Percentiles rank a stretch among this genome's conserved stretches.
Conservation (phyloP, 1,284 basidiomycete genomes). For the Cryptococcus hybrid region DNA sequence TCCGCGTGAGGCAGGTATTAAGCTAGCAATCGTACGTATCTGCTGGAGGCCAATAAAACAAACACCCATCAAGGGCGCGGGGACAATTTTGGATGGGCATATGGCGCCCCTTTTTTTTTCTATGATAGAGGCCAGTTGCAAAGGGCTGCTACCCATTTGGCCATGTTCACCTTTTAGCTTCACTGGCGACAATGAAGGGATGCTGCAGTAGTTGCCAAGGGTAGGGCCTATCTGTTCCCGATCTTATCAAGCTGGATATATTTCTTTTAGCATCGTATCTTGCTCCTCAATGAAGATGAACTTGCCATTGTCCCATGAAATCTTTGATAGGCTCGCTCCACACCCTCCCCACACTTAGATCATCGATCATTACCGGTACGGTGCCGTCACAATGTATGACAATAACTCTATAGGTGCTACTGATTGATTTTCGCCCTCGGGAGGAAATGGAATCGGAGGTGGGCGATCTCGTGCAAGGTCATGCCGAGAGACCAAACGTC, state of each 20-base stretch:
- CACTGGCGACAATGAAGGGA: constrained; percentile 77
- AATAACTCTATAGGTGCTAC: constrained; percentile 90
- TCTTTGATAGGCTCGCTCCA: constrained; percentile 91
- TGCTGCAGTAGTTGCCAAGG: constrained; percentile 83
- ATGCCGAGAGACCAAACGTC: constrained; percentile 99
- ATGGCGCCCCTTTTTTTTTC: no score
- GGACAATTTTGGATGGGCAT: no score
- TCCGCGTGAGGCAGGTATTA: no score
- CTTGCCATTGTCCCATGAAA: constrained; percentile 85
- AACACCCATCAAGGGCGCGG: no score
- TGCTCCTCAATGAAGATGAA: constrained; percentile 16
- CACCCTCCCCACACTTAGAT: constrained; percentile 52
- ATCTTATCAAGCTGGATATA: constrained; percentile 32
- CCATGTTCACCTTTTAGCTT: constrained; percentile 87
- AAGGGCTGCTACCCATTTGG: constrained; percentile 83
- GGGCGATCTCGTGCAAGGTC: constrained; percentile 87
- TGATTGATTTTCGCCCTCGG: constrained; percentile 61
- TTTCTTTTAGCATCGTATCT: not conserved
- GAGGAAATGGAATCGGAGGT: constrained; percentile 90
- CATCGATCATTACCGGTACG: constrained; percentile 68
- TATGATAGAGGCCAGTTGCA: constrained; percentile 65
- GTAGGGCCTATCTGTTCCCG: constrained; percentile 65
- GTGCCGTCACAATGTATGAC: constrained; percentile 85
- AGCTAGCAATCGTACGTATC: no score
- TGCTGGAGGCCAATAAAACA: not conserved